Evolutionary conservation across 129 eudicot genomes (phyloP).

Genomic region (Escallonia herrerae): DNA sequence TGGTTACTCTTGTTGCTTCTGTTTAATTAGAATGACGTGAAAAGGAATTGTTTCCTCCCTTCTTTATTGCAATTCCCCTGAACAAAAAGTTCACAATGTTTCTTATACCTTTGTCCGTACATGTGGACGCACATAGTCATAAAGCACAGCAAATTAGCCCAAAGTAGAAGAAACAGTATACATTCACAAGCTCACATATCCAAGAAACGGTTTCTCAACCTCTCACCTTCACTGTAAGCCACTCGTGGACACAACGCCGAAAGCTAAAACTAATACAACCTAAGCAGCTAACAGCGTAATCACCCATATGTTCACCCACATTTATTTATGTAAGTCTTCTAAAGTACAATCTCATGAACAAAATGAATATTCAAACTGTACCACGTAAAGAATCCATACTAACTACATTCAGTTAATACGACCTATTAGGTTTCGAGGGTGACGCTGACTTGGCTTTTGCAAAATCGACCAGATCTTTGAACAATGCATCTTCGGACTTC

Average conservation of each 20-base stretch:
- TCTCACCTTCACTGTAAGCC: background rate
- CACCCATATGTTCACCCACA: background rate
- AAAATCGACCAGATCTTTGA: constrained; percentile 57
- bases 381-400: background rate
- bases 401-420: constrained; percentile 18
- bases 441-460: constrained; percentile 40
- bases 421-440: constrained; percentile 20
- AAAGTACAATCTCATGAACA: background rate
- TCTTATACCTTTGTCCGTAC: too few species aligned
- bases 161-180: constrained; percentile 5
- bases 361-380: constrained; percentile 6
- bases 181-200: constrained; percentile 8
- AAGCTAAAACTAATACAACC: background rate
- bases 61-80: too few species aligned
- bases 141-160: background rate
- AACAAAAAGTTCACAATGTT: too few species aligned
- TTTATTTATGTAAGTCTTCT: constrained; percentile 5
- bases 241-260: background rate
- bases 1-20: too few species aligned
- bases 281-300: background rate
- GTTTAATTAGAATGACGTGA: too few species aligned
- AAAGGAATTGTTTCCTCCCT: too few species aligned
- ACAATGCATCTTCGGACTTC: constrained; percentile 44
- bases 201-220: background rate
- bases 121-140: too few species aligned